Evolutionary conservation across 306 rosid species (phyloP).

Genomic region (Inga laurina): DNA sequence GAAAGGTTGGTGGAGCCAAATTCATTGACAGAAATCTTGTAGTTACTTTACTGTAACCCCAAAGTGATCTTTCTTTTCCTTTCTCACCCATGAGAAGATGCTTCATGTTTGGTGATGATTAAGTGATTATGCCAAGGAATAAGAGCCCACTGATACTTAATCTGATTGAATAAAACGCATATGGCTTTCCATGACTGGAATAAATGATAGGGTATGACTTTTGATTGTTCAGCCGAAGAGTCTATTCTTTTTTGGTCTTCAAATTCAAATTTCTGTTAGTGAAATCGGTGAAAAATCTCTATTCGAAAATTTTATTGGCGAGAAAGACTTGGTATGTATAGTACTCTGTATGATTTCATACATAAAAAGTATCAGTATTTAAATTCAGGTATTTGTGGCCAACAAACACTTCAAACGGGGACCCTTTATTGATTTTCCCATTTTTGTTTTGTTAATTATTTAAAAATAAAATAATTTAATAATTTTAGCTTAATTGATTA

Average conservation of each 20-base stretch:
- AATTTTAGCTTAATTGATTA: background rate
- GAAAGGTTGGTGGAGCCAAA: conserved; percentile 95
- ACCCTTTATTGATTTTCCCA: no score
- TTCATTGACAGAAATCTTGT: conserved; percentile 76
- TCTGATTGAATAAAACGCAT: background rate
- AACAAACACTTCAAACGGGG: no score
- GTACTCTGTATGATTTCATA: no score
- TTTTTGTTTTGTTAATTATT: background rate
- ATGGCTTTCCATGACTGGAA: background rate
- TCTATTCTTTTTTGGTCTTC: background rate
- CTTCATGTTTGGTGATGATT: conserved; percentile 8
- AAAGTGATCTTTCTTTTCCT: background rate
- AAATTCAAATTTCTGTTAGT: no score
- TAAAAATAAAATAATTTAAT: background rate
- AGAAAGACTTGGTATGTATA: no score
- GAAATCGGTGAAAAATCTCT: no score
- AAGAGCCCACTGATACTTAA: background rate
- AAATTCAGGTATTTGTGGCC: no score
- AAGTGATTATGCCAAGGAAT: conserved; percentile 16
- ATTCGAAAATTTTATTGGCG: no score
- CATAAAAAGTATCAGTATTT: no score
- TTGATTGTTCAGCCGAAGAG: background rate
- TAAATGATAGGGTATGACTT: background rate
- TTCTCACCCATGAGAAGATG: conserved; percentile 11
- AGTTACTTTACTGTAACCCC: conserved; percentile 58